Evolutionary conservation across 1,284 basidiomycete genomes (phyloP).

Genomic region (Fomitopsis schrenkii): DNA sequence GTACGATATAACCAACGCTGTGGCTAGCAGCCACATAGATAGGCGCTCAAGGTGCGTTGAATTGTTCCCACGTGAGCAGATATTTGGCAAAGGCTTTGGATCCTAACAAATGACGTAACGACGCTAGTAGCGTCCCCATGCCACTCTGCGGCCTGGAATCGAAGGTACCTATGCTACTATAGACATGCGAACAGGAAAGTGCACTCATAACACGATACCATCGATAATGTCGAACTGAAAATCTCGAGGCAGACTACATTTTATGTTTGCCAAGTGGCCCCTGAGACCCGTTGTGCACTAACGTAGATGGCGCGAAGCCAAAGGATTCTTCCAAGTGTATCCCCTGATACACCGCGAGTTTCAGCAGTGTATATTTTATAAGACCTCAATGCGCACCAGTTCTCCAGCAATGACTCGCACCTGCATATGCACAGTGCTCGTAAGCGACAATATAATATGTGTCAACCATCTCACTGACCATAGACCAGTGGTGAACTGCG

Average conservation of each 20-base stretch:
- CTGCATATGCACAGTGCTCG: constrained; percentile 29
- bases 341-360: constrained; percentile 39
- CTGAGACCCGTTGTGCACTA: constrained; percentile 46
- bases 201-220: too few relatives aligned
- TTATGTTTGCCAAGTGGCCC: constrained; percentile 41
- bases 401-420: constrained; percentile 79
- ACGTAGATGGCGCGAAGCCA: constrained; percentile 78
- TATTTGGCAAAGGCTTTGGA: constrained; percentile 20
- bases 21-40: not conserved
- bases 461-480: constrained; percentile 43
- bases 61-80: constrained; percentile 6
- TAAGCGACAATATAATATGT: not conserved
- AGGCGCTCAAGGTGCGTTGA: not conserved
- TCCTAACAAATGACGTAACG: constrained; percentile 17
- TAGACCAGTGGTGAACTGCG: constrained; percentile 84
- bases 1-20: not conserved
- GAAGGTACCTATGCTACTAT: not conserved
- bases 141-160: not conserved
- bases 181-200: not conserved
- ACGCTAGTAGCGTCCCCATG: not conserved
- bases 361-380: not conserved
- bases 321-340: constrained; percentile 68
- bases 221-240: not conserved
- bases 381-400: constrained; percentile 43
- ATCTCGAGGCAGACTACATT: constrained; percentile 11